Evolutionary conservation across 768 basidiomycete genomes (phyloP).

Genomic region (Boletus eberwhitei): DNA sequence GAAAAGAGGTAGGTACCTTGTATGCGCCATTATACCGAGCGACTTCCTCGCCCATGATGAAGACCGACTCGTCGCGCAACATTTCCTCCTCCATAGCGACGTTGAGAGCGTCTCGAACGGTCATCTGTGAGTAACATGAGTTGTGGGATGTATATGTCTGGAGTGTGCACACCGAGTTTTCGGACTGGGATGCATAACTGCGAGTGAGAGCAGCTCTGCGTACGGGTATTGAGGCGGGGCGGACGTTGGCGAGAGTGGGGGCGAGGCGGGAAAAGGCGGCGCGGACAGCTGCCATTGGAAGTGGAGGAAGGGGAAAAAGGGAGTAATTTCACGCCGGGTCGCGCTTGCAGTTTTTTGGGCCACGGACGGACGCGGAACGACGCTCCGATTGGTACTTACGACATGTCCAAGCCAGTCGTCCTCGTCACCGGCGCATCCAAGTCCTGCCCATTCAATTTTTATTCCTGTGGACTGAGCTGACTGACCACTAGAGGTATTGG

Average conservation of each 20-base stretch:
- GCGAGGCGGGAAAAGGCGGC: constrained; percentile 62
- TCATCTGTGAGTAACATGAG: constrained; percentile 61
- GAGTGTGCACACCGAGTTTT: constrained; percentile 43
- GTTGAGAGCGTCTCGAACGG: constrained; percentile 97
- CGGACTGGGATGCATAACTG: constrained; percentile 60
- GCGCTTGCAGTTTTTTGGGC: constrained; percentile 16
- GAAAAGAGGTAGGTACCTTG: constrained; percentile 52
- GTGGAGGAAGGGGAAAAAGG: constrained; percentile 11
- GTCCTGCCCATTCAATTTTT: constrained; percentile 33
- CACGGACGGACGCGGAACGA: constrained; percentile 25
- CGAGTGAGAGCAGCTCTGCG: constrained; percentile 48
- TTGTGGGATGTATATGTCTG: constrained; percentile 16
- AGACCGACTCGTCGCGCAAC: constrained; percentile 92
- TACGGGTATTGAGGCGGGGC: constrained; percentile 40
- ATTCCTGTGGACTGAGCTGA: constrained; percentile 2
- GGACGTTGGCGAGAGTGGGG: constrained; percentile 42
- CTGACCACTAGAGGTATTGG: constrained; percentile 61
- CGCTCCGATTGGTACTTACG: neutral
- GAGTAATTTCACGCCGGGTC: neutral
- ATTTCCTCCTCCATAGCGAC: constrained; percentile 99
- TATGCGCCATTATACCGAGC: constrained; percentile 98
- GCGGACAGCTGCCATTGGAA: constrained; percentile 55
- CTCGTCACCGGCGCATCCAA: constrained; percentile 86
- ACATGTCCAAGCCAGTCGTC: constrained; percentile 51
- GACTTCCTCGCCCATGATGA: constrained; percentile 96